Base-by-base conservation (phyloP, 106 monocot species). In the Posidonia australis region DNA sequence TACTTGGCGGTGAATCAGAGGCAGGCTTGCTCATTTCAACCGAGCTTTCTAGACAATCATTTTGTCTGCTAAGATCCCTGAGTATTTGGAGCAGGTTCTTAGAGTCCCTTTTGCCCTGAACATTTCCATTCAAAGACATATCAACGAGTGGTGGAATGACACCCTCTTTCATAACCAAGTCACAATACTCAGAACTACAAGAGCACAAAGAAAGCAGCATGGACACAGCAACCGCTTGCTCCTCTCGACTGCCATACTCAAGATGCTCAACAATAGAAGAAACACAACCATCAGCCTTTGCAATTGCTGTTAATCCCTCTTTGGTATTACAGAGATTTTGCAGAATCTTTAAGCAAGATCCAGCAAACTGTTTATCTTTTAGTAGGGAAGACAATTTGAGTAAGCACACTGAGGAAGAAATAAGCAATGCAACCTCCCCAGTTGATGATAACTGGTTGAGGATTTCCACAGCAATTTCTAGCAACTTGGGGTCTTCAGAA, bases 161-260 rank as follows among this genome's bases (percentile, higher is more conserved):
- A 26, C 87, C 90, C 68, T 98, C 87, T 45, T 96, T 77, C 90
- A 87, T 62, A 13, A 96, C 80, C n/a, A 81, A 44, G 6, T 60
- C 47, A 51, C 80, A 80, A 60, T 91, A 67, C 1, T 82, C 77
- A 16, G 49, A 22, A 72, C 77, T 76, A 18, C 45, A 46, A 45
- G 67, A 78, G 55, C 87, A 91, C 47, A 88, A 10, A 62, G 73
- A 64, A 29, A 77, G 62, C 1, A 98, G 70, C 19, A 88, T 76
- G 47, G 59, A 28, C 2, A 83, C 77, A 1, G 84, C 80, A 75
- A 81, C 51, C 36, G 80, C 81, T 67, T 88, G 84, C 49, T 88
- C 90, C 54, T 84, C 69, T 1, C 18, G 69, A 56, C 30, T 71
- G n/a, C 84, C 80, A 21, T 31, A 63, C 44, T 98, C 87, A 10